These are phyloP conservation scores for Gynochthodes officinalis DNA, from an alignment of 257 asterid species.

Conservation along the genomic window DNA sequence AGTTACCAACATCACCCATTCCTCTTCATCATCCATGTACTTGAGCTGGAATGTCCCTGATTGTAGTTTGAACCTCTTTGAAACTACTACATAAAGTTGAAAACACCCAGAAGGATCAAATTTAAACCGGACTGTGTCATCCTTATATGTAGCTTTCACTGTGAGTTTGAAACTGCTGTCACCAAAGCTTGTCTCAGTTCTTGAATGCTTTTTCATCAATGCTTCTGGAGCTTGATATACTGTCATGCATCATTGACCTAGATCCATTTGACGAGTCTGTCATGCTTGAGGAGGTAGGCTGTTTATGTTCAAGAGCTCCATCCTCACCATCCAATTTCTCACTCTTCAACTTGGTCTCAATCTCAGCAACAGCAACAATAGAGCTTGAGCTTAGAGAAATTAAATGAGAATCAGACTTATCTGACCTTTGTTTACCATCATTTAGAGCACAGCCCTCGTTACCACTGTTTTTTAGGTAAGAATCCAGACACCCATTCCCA, in stretches of 20 bases:
- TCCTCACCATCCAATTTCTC: slow-evolving; percentile 31
- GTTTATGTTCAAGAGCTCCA: slow-evolving; percentile 40
- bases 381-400: slow-evolving; percentile 34
- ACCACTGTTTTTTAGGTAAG: slow-evolving; percentile 25
- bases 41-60: slow-evolving; percentile 71
- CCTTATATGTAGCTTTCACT: slow-evolving; percentile 68
- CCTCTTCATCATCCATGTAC: slow-evolving; percentile 86
- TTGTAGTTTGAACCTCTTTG: slow-evolving; percentile 63
- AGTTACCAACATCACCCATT: slow-evolving; percentile 91
- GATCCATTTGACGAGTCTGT: slow-evolving; percentile 63
- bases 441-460: slow-evolving; percentile 14
- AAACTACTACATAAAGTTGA: slow-evolving; percentile 66
- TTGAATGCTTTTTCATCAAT: slow-evolving; percentile 30
- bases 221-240: slow-evolving; percentile 60
- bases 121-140: slow-evolving; percentile 65
- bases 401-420: slow-evolving; percentile 27
- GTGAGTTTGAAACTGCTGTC: slow-evolving; percentile 48
- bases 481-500: slow-evolving; percentile 29
- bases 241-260: slow-evolving; percentile 44
- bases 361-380: slow-evolving; percentile 27
- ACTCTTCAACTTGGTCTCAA: slow-evolving; percentile 20
- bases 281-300: slow-evolving; percentile 54
- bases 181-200: slow-evolving; percentile 27
- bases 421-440: slow-evolving; percentile 18
- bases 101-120: slow-evolving; percentile 56